A percentile compares a stretch with the other conserved stretches of the same genome.
Evolutionary conservation across 2,329 filamentous ascomycete species (phyloP).

Genomic region (Gnomoniopsis sp.): DNA sequence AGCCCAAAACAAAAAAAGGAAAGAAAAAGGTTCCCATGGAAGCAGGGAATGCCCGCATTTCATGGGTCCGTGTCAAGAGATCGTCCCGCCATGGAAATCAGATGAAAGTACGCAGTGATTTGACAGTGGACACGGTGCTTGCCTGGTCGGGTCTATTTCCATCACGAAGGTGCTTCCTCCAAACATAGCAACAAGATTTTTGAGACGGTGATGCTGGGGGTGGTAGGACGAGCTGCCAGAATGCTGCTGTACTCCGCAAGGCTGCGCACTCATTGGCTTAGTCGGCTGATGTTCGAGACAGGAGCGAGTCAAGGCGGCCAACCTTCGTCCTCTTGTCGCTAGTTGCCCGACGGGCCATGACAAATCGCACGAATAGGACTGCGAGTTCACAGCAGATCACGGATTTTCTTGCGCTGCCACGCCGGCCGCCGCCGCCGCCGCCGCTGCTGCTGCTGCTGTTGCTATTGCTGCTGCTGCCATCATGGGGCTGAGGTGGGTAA

Average conservation of each 20-base stretch:
- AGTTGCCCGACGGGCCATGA: not conserved
- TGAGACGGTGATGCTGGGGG: not conserved
- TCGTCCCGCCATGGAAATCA: not conserved
- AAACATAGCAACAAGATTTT: conserved; percentile 9
- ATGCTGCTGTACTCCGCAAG: not conserved
- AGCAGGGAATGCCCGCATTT: not conserved
- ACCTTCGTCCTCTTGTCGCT: not conserved
- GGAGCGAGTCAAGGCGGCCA: conserved; percentile 9
- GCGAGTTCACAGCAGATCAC: not conserved
- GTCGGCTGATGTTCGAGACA: conserved; percentile 16
- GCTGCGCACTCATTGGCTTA: conserved; percentile 6
- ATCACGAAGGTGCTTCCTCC: conserved; percentile 1
- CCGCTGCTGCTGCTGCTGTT: no score
- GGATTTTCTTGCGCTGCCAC: not conserved
- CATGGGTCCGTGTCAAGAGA: not conserved
- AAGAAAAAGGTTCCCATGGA: not conserved
- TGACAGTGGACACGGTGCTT: not conserved
- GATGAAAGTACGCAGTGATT: not conserved
- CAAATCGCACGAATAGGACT: not conserved
- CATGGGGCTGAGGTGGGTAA: not conserved
- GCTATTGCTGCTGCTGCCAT: not conserved
- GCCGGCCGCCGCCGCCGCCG: not conserved
- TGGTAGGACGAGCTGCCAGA: not conserved
- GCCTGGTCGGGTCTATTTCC: not conserved
- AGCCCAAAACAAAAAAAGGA: not conserved